Base-by-base conservation (phyloP, 31 red algal species). In the Endocladia muricata region DNA sequence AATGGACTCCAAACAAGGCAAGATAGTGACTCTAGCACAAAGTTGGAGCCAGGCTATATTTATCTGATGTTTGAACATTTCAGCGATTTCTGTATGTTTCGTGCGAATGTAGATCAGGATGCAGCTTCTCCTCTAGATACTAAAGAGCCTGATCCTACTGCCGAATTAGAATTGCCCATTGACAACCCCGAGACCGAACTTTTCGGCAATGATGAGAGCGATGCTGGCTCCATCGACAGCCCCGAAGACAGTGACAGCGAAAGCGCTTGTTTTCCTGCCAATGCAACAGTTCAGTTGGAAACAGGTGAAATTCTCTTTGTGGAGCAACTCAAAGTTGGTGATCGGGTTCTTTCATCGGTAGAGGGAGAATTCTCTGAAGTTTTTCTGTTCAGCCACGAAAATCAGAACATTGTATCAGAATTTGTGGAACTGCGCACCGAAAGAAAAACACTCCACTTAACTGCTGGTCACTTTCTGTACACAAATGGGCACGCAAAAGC, bases 401-500 rank as follows among this genome's bases (percentile, higher is more conserved):
- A 67, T 54, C 23, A n/a, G 2, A 40, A 37, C 6, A 62, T 66
- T 22, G 34, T 40, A 25, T 34, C 59, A 25, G 56, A 67, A 7
- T 92, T 92, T 57, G 73, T 92, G 48, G 28, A 55, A 1, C 36
- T 92, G 34, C 44, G 40, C 36, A 81, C 76, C 8, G 57, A 31
- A 21, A 19, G 25, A 9, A 57, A 15, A 17, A 43, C 51, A 19
- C 43, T 92, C 29, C 32, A 48, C 4, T 41, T 92, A 28, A 76
- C 81, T 30, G 62, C 19, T 22, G 74, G 89, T 13, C 89, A 92
- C 62, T 92, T 71, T 51, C 60, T 92, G 23, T 85, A 76, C 58
- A 41, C 85, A 6, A 72, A 76, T 41, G 74, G 79, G 29, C 26
- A 34, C 2, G 60, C 52, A 25, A 44, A 32, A 55, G 54, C 81